Conservation (phyloP, 1,139 yeast genomes). For the Kodamaea ohmeri region DNA sequence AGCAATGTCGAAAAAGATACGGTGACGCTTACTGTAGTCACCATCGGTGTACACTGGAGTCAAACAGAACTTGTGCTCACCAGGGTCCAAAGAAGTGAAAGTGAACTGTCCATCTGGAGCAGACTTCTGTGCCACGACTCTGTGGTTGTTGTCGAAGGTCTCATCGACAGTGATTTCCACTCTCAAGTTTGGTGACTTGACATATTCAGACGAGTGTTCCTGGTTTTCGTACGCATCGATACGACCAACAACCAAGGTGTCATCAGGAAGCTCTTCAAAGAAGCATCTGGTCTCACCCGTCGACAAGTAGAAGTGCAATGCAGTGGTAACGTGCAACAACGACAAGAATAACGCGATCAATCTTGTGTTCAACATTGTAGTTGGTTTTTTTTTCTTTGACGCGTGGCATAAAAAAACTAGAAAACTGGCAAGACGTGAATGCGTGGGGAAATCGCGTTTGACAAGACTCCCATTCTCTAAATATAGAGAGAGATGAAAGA, state of each 20-base stretch:
- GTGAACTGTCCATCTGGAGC: constrained; percentile 42
- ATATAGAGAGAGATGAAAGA: too few species aligned
- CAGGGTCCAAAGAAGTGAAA: constrained; percentile 32
- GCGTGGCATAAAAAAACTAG: constrained; percentile 16
- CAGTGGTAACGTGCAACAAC: constrained; percentile 19
- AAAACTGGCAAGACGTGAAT: constrained; percentile 16
- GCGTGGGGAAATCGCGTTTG: neutral
- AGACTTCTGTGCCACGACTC: constrained; percentile 42
- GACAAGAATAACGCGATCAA: constrained; percentile 15
- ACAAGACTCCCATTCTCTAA: too few species aligned
- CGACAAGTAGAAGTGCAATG: constrained; percentile 45
- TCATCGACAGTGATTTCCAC: constrained; percentile 45
- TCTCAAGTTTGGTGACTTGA: constrained; percentile 31
- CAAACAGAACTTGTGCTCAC: constrained; percentile 50
- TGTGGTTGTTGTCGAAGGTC: constrained; percentile 48
- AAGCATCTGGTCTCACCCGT: constrained; percentile 48
- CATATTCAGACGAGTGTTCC: constrained; percentile 31
- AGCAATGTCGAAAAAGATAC: constrained; percentile 47
- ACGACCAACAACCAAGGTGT: constrained; percentile 45
- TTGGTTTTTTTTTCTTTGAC: constrained; percentile 7
- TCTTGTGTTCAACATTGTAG: constrained; percentile 8
- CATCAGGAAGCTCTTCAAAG: constrained; percentile 43
- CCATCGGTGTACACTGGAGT: constrained; percentile 43
- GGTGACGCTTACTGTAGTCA: constrained; percentile 32
- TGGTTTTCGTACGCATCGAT: constrained; percentile 41